These are phyloP conservation scores for Myrica gale DNA, from an alignment of 306 rosid species.

Conservation along the genomic window DNA sequence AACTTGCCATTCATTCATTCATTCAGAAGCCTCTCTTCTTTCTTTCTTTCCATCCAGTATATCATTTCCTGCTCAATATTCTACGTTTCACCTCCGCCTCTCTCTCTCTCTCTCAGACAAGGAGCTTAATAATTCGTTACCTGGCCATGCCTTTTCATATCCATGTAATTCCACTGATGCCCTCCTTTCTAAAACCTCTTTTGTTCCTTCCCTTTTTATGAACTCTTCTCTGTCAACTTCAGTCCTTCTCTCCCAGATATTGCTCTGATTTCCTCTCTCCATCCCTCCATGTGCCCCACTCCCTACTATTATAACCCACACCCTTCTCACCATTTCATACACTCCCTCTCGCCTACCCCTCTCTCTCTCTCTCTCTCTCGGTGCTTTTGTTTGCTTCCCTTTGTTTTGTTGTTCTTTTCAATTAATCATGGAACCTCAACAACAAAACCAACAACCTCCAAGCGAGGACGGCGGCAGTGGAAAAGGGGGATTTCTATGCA, in stretches of 20 bases:
- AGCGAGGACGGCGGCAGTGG: conserved; percentile 43
- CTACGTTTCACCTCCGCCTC: neutral
- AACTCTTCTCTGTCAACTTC: conserved; percentile 71
- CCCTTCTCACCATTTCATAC: conserved; percentile 37
- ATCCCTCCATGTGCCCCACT: conserved; percentile 43
- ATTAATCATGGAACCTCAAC: conserved; percentile 43
- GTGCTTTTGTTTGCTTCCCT: conserved; percentile 29
- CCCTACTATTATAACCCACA: conserved; percentile 20
- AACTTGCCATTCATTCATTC: conserved; percentile 65
- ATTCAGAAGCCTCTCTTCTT: conserved; percentile 42
- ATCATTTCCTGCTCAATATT: conserved; percentile 25
- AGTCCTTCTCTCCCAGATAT: conserved; percentile 90
- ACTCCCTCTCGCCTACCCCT: conserved; percentile 14
- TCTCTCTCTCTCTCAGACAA: neutral
- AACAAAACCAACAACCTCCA: conserved; percentile 22
- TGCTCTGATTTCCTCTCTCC: conserved; percentile 58
- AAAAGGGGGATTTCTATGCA: conserved; percentile 49
- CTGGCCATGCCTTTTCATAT: conserved; percentile 49
- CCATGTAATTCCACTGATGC: conserved; percentile 49
- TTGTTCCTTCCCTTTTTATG: conserved; percentile 92
- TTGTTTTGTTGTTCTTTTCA: conserved; percentile 32
- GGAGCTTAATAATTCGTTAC: conserved; percentile 24
- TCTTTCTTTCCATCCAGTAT: conserved; percentile 40
- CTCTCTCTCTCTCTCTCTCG: neutral
- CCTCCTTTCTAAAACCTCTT: conserved; percentile 74